Base-by-base conservation (phyloP, 148 eudicot genomes). In the Camellia lanceoleosa region DNA sequence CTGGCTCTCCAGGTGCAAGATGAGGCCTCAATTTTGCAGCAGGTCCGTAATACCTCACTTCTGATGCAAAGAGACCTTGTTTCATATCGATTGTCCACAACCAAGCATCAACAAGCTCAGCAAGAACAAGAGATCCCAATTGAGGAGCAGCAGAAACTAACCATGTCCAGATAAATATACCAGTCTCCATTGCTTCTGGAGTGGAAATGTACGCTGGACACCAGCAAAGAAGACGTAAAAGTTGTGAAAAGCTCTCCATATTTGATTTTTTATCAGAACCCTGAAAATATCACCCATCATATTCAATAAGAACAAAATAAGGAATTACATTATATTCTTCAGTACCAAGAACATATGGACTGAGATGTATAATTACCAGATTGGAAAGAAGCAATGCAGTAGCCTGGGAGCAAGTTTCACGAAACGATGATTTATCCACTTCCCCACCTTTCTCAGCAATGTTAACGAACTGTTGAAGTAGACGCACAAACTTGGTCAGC, bases 31-130 rank as follows among this genome's bases (percentile, higher is more conserved):
- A 87, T 79, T 77, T 92, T 56, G 99, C 97, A 85, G 92, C 79
- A 69, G 99, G 99, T 63, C 99, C 99, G 85, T 89, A 87, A 80
- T 73, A 91, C 87, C 87, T 89, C 82, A 81, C 83, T 58, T 94
- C 94, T 79, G 95, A 97, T 78, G 99, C 99, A 91, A 97, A 94
- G 74, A 97, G 88, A 61, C 99, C 99, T 80, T 97, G 83, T 82
- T 92, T 92, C 55, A 98, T 94, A 83, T 97, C 99, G 61, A 97
- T 88, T 60, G 99, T 92, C 99, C 99, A 97, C 81, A 94, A 85
- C 99, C 99, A 97, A 56, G 99, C 99, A 90, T 97, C 99, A 70
- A 94, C 98, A 73, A 92, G 99, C 87, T 97, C 99, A 49, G 99
- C 93, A 82, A 97, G 99, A 79, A 97, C 97, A 66, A 94, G 84